Conservation (phyloP, 2,329 filamentous ascomycete species). For the Shiraia sp. region DNA sequence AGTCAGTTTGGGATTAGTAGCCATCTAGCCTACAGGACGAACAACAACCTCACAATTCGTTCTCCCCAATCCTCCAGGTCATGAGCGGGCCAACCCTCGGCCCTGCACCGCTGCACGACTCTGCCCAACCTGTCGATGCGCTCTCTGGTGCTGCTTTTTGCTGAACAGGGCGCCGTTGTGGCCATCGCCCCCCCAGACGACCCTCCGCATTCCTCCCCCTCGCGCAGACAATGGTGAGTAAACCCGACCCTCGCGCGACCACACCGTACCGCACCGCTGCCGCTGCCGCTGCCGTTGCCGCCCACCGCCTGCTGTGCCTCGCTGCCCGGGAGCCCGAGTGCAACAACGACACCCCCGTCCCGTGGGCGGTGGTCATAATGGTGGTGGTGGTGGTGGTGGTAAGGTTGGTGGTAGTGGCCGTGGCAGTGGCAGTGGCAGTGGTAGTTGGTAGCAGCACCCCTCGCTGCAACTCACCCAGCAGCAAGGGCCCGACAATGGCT, state of each 20-base stretch:
- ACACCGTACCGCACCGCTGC: constrained; percentile 1
- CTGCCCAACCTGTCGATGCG: constrained; percentile 11
- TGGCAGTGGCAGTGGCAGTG: neutral
- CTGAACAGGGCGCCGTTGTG: constrained; percentile 20
- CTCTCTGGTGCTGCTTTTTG: constrained; percentile 9
- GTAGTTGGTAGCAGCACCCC: too few relatives aligned
- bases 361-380: too few relatives aligned
- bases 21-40: neutral
- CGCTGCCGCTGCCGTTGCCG: constrained; percentile 3
- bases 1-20: too few relatives aligned
- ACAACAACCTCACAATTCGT: constrained; percentile 1
- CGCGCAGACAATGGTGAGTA: constrained; percentile 27
- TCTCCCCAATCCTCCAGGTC: constrained; percentile 7
- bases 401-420: too few relatives aligned
- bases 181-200: constrained; percentile 14
- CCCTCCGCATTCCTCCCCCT: constrained; percentile 20
- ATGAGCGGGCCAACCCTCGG: constrained; percentile 8
- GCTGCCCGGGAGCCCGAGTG: too few relatives aligned
- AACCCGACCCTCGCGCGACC: constrained; percentile 8
- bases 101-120: constrained; percentile 9
- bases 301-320: too few relatives aligned
- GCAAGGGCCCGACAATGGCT: too few relatives aligned
- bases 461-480: too few relatives aligned
- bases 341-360: too few relatives aligned
- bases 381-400: too few relatives aligned